Percentiles rank a stretch among this genome's conserved stretches.
Conservation (phyloP, 306 rosid genomes). For the Rosa rugosa region DNA sequence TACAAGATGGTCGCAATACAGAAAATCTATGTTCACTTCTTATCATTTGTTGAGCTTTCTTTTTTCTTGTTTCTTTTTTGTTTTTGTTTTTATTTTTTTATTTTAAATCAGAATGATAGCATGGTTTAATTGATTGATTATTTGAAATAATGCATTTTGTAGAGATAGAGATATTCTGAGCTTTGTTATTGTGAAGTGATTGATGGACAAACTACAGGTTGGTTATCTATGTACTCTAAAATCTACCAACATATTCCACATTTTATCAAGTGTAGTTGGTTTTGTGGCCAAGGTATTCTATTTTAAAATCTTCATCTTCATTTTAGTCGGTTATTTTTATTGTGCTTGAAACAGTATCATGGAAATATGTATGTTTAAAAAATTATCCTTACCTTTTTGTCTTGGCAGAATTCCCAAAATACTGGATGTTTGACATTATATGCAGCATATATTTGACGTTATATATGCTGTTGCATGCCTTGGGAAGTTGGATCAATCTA, state of each 20-base stretch:
- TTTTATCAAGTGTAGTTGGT: neutral
- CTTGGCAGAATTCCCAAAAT: neutral
- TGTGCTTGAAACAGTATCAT: neutral
- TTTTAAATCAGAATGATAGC: no score
- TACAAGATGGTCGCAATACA: neutral
- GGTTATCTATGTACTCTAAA: neutral
- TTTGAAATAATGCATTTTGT: no score
- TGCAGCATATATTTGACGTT: no score
- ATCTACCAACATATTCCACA: neutral
- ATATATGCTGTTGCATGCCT: neutral
- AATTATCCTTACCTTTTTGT: neutral
- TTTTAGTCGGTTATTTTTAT: neutral
- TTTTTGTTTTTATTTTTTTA: no score
- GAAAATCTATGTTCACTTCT: neutral
- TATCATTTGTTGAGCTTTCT: no score
- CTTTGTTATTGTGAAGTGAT: neutral
- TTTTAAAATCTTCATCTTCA: neutral
- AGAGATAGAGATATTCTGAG: neutral
- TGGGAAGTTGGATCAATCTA: neutral
- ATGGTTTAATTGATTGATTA: no score
- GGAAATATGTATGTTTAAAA: neutral
- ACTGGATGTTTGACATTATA: neutral
- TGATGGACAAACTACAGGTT: neutral
- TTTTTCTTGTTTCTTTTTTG: no score
- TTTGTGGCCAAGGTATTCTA: neutral